Evolutionary conservation across 108 stramenopile species (phyloP).

Genomic region (Fistulifera pelliculosa): DNA sequence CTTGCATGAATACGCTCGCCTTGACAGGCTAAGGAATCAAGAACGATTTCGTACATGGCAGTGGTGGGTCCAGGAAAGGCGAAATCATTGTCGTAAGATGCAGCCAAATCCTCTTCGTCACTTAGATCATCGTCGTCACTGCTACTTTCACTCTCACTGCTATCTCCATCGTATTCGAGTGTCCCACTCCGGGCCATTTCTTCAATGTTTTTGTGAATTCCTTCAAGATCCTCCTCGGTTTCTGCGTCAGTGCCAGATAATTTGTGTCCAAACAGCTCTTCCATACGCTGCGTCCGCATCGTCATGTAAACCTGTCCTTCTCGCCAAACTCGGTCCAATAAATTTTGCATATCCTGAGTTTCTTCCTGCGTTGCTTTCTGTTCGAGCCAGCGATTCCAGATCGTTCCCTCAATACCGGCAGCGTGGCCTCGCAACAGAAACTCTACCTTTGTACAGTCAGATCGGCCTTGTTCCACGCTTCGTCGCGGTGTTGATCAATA

Average conservation of each 20-base stretch:
- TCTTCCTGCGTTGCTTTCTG: background rate
- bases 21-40: conserved; percentile 9
- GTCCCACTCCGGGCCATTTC: background rate
- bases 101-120: background rate
- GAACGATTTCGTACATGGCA: conserved; percentile 5
- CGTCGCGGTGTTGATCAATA: background rate
- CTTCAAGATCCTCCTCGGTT: background rate
- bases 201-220: background rate
- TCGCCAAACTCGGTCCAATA: conserved; percentile 3
- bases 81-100: conserved; percentile 3
- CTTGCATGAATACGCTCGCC: background rate
- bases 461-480: conserved; percentile 9
- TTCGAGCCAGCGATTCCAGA: conserved; percentile 5
- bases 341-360: background rate
- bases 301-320: conserved; percentile 9
- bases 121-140: background rate
- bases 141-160: background rate
- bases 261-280: background rate
- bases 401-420: background rate
- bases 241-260: background rate
- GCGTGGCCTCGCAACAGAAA: conserved; percentile 5
- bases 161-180: background rate
- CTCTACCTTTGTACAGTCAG: conserved; percentile 4
- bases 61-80: conserved; percentile 8
- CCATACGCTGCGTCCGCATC: conserved; percentile 2